phyloP scores from a whole-genome alignment of 345 rosid genomes.

The Theobroma cacao region DNA sequence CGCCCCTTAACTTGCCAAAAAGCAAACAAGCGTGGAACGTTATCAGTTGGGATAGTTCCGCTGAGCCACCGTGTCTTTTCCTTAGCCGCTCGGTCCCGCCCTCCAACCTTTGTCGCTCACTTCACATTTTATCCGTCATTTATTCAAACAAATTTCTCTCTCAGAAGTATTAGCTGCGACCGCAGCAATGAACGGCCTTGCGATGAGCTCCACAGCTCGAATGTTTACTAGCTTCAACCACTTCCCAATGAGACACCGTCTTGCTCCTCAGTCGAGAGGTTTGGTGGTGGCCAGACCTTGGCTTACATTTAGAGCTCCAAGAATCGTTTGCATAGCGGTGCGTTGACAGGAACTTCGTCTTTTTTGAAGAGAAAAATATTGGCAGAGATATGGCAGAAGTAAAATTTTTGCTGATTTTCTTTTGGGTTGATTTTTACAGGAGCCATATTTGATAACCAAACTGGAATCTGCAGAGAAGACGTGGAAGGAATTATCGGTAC shows the following conservation, averaged over 20 bases:
- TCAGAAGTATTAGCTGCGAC: not conserved
- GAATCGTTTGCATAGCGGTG: conserved; percentile 87
- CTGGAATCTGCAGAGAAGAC: conserved; percentile 95
- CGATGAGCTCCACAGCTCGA: conserved; percentile 48
- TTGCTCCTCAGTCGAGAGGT: conserved; percentile 20
- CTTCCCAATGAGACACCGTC: conserved; percentile 17
- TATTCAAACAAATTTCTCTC: not conserved
- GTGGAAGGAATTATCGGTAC: conserved; percentile 89
- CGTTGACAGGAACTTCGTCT: conserved; percentile 16
- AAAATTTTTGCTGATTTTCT: not conserved
- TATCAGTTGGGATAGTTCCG: not conserved
- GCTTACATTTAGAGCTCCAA: conserved; percentile 31
- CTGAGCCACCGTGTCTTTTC: conserved; percentile 6
- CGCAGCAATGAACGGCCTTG: conserved; percentile 38
- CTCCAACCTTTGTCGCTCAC: not conserved
- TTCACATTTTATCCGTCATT: conserved; percentile 1
- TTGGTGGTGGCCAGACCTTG: conserved; percentile 27
- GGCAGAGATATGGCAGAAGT: not conserved
- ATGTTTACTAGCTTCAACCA: conserved; percentile 22
- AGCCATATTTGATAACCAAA: conserved; percentile 71
- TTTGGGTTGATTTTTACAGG: conserved; percentile 40
- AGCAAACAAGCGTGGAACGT: not conserved
- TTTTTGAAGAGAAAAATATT: not conserved
- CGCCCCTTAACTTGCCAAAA: not conserved
- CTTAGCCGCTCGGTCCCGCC: conserved; percentile 4